Conservation (phyloP, 1,139 yeast genomes). For the Candida frijolesensis region DNA sequence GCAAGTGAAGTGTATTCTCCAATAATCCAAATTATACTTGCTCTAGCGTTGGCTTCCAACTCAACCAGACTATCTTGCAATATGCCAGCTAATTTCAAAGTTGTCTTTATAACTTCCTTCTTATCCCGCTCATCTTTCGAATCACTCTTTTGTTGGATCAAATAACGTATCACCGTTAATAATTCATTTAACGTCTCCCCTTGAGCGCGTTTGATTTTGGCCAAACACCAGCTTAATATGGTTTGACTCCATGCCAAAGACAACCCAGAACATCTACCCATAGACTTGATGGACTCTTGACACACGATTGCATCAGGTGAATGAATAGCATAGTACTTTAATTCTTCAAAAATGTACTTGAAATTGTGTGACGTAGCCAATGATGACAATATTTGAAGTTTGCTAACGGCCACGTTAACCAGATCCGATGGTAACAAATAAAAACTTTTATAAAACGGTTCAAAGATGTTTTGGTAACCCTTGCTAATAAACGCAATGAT, state of each 20-base stretch:
- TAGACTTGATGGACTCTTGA: conserved; percentile 58
- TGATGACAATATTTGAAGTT: conserved; percentile 65
- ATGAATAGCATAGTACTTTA: conserved; percentile 63
- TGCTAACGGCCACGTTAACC: conserved; percentile 47
- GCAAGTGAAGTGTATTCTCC: conserved; percentile 70
- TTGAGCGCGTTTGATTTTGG: conserved; percentile 30
- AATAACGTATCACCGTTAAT: conserved; percentile 66
- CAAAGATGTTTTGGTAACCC: conserved; percentile 33
- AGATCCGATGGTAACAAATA: conserved; percentile 63
- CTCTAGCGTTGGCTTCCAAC: conserved; percentile 60
- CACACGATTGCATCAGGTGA: conserved; percentile 39
- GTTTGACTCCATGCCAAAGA: conserved; percentile 37
- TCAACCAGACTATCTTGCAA: conserved; percentile 26
- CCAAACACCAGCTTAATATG: conserved; percentile 46
- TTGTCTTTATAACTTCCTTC: conserved; percentile 34
- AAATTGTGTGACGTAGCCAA: conserved; percentile 57
- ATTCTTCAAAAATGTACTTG: conserved; percentile 58
- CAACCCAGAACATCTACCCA: conserved; percentile 53
- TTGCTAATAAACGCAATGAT: conserved; percentile 38
- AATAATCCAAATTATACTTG: conserved; percentile 86
- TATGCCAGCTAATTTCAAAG: conserved; percentile 38
- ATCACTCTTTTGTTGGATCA: conserved; percentile 60
- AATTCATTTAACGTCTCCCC: conserved; percentile 55
- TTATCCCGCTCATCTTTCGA: conserved; percentile 23
- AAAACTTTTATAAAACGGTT: conserved; percentile 52